These are phyloP conservation scores for Oryza longistaminata DNA, from an alignment of 176 grass and related monocot species.

Conservation along the genomic window DNA sequence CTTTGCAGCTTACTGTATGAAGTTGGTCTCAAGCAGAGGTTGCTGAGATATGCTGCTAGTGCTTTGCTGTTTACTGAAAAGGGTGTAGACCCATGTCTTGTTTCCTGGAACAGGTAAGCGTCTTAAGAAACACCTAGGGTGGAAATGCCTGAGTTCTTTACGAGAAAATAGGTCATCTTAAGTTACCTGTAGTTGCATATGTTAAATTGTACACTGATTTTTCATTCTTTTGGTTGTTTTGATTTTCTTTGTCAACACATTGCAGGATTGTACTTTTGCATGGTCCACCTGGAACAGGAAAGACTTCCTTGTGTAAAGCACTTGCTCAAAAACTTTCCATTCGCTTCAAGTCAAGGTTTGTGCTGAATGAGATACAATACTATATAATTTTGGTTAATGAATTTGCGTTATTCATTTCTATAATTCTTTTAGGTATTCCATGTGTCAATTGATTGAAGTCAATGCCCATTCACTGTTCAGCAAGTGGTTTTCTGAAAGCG, in stretches of 20 bases:
- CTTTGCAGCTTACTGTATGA: constrained; percentile 93
- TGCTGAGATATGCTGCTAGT: constrained; percentile 96
- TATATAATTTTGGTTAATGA: constrained; percentile 25
- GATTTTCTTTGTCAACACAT: constrained; percentile 3
- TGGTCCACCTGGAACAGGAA: constrained; percentile 97
- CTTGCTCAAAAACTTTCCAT: constrained; percentile 98
- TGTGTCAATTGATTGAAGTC: constrained; percentile 93
- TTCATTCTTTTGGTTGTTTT: constrained; percentile 22
- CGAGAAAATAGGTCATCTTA: constrained; percentile 12
- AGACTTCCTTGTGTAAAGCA: constrained; percentile 99
- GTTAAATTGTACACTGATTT: not conserved
- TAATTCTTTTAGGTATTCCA: constrained; percentile 68
- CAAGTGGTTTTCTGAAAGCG: constrained; percentile 99
- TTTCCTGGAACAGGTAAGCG: constrained; percentile 96
- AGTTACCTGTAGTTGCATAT: too few relatives aligned
- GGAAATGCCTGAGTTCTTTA: constrained; percentile 5
- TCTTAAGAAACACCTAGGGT: not conserved
- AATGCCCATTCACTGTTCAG: constrained; percentile 99
- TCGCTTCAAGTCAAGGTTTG: constrained; percentile 80
- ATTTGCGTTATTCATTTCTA: constrained; percentile 26
- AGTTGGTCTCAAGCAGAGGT: constrained; percentile 89
- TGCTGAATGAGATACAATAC: constrained; percentile 17
- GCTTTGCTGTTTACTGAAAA: constrained; percentile 95
- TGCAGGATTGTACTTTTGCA: constrained; percentile 98
- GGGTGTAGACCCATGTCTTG: constrained; percentile 84